phyloP scores from a whole-genome alignment of 2,329 filamentous ascomycete genomes.

The Talaromyces sp. region DNA sequence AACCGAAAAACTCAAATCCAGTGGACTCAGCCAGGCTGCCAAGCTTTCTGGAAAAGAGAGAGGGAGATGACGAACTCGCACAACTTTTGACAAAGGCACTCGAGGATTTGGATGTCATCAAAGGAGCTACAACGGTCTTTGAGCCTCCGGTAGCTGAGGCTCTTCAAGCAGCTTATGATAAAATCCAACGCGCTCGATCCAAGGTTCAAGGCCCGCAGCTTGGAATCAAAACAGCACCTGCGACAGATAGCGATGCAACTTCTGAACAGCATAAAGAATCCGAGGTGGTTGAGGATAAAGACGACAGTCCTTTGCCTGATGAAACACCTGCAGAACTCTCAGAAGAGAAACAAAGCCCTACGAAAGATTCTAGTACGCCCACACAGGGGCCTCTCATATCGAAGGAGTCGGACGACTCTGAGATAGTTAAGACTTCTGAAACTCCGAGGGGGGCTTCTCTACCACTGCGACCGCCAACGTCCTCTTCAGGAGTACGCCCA shows the following conservation, averaged over 20 bases:
- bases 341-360: background rate
- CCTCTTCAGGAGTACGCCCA: slow-evolving; percentile 19
- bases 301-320: background rate
- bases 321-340: background rate
- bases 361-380: background rate
- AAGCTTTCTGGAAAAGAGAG: slow-evolving; percentile 29
- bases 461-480: background rate
- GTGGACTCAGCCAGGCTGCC: slow-evolving; percentile 27
- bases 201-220: slow-evolving; percentile 10
- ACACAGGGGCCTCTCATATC: background rate
- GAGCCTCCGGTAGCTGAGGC: slow-evolving; percentile 22
- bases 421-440: background rate
- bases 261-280: background rate
- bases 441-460: background rate
- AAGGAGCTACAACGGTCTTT: slow-evolving; percentile 21
- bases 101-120: slow-evolving; percentile 32
- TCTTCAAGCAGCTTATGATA: slow-evolving; percentile 33
- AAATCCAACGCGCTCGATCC: slow-evolving; percentile 40
- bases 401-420: background rate
- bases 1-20: slow-evolving; percentile 11
- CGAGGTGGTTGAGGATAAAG: background rate
- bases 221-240: slow-evolving; percentile 23
- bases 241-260: background rate
- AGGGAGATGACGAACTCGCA: slow-evolving; percentile 34
- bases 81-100: slow-evolving; percentile 36